phyloP scores from a whole-genome alignment of 106 monocot species.

The Acorus gramineus region DNA sequence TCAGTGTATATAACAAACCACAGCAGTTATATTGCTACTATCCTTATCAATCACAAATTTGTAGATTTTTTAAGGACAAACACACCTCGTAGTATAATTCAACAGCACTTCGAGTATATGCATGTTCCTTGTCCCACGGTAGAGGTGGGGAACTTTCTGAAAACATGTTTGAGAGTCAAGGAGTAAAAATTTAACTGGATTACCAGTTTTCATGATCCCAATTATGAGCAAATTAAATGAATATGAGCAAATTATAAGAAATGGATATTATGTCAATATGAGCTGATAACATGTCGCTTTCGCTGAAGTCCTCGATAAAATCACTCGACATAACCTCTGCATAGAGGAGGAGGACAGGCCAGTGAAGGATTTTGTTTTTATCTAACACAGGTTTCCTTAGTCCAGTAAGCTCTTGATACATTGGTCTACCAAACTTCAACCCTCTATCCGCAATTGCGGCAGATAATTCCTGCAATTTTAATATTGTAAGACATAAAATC shows the following conservation, averaged over 20 bases:
- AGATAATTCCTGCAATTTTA: conserved; percentile 40
- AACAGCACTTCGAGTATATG: conserved; percentile 54
- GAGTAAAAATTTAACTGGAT: too few species aligned
- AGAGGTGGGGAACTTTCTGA: conserved; percentile 51
- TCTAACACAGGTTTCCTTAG: conserved; percentile 57
- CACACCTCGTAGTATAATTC: conserved; percentile 93
- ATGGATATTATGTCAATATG: conserved; percentile 97
- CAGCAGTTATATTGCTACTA: neutral
- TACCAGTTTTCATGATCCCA: too few species aligned
- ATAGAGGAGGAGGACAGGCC: conserved; percentile 97
- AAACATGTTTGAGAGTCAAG: conserved; percentile 84
- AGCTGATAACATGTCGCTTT: conserved; percentile 56
- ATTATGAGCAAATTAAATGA: too few species aligned
- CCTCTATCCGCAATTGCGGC: conserved; percentile 64
- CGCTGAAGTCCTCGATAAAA: conserved; percentile 93
- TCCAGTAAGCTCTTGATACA: conserved; percentile 81
- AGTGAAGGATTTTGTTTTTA: conserved; percentile 58
- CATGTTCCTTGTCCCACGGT: conserved; percentile 60
- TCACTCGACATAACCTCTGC: conserved; percentile 94
- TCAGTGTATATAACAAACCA: neutral
- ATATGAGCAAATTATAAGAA: too few species aligned
- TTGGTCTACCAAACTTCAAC: conserved; percentile 62
- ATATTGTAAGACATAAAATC: neutral
- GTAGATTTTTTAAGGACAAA: neutral
- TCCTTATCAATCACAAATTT: neutral